phyloP scores from a whole-genome alignment of 2,329 filamentous ascomycete species.

The Hypoxylon sp. region DNA sequence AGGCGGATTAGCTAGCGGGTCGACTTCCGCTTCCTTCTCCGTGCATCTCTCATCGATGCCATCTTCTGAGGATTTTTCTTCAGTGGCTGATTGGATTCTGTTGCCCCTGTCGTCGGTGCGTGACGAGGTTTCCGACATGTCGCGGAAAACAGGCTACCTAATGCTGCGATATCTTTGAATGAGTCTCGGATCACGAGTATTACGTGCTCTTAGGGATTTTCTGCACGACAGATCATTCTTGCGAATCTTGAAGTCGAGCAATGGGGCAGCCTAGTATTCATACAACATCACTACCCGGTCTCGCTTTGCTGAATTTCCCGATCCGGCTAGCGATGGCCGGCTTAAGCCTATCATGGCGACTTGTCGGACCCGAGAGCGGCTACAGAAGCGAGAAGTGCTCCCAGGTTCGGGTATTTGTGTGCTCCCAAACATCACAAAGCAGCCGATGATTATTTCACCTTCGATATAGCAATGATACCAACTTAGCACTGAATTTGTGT shows the following conservation, averaged over 20 bases:
- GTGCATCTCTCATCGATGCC: conserved; percentile 10
- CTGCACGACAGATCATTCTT: not conserved
- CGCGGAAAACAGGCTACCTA: conserved; percentile 2
- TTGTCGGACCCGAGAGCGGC: conserved; percentile 35
- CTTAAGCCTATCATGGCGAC: not conserved
- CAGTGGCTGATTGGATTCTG: conserved; percentile 12
- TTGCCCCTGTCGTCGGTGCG: conserved; percentile 10
- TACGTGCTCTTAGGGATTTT: conserved; percentile 1
- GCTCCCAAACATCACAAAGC: too few relatives aligned
- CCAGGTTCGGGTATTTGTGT: not conserved
- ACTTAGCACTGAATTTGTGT: not conserved
- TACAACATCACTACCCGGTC: conserved; percentile 28
- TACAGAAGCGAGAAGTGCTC: not conserved
- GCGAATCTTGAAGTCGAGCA: not conserved
- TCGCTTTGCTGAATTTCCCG: conserved; percentile 24
- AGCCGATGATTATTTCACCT: not conserved
- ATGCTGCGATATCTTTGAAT: not conserved
- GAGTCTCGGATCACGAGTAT: not conserved
- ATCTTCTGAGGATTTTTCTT: conserved; percentile 29
- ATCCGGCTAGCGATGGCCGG: conserved; percentile 10
- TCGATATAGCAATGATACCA: not conserved
- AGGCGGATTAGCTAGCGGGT: conserved; percentile 19
- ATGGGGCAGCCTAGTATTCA: conserved; percentile 1
- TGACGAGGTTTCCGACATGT: conserved; percentile 35
- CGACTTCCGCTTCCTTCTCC: conserved; percentile 13